Evolutionary conservation across 176 grass and related monocot genomes (phyloP).

Genomic region (Carex cristatella): DNA sequence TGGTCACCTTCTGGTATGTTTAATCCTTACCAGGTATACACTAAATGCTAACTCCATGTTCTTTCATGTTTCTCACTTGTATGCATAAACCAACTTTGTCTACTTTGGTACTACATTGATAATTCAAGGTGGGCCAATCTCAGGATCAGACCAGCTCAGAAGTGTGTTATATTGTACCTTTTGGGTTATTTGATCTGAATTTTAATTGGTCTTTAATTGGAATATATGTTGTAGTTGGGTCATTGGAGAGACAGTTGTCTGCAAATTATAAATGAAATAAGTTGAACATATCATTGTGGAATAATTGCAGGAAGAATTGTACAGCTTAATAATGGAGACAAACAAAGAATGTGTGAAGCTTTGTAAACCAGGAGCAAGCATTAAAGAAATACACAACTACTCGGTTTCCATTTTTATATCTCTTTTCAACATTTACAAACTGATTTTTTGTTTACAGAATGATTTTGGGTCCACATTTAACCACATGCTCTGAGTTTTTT

Average conservation of each 20-base stretch:
- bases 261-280: background rate
- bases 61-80: background rate
- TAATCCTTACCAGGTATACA: conserved; percentile 66
- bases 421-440: background rate
- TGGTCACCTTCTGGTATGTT: conserved; percentile 79
- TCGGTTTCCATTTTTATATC: conserved; percentile 41
- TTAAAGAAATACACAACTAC: conserved; percentile 63
- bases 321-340: conserved; percentile 88
- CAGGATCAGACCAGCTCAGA: too few species aligned
- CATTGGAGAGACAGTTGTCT: background rate
- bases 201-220: background rate
- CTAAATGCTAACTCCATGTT: background rate
- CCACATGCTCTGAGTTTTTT: background rate
- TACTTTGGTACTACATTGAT: background rate
- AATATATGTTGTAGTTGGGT: background rate
- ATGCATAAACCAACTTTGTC: background rate
- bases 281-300: background rate
- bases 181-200: background rate
- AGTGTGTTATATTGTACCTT: background rate
- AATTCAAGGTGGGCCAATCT: background rate
- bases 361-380: conserved; percentile 78
- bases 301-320: conserved; percentile 65
- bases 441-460: background rate
- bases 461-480: background rate
- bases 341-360: conserved; percentile 96